These are phyloP conservation scores for Fusarium lateritium DNA, from an alignment of 2,329 filamentous ascomycete genomes.

Conservation along the genomic window DNA sequence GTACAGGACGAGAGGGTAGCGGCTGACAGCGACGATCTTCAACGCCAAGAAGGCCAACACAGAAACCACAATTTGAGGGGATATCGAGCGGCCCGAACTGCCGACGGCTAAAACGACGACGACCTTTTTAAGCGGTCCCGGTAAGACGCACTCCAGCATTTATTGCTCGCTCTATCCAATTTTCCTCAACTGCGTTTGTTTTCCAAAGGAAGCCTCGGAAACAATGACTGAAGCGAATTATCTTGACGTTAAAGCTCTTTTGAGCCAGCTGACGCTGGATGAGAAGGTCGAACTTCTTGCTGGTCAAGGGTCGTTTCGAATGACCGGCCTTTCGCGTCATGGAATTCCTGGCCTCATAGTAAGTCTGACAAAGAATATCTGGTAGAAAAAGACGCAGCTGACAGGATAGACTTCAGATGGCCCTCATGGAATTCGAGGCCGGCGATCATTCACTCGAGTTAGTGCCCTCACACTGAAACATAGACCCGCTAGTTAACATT, in stretches of 20 bases:
- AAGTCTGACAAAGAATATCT: neutral
- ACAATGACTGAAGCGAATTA: slow-evolving; percentile 14
- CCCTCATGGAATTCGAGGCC: slow-evolving; percentile 43
- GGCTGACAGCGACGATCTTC: slow-evolving; percentile 8
- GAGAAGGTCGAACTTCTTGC: slow-evolving; percentile 44
- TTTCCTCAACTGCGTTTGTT: neutral
- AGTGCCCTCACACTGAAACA: neutral
- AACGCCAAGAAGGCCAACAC: slow-evolving; percentile 19
- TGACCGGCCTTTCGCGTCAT: slow-evolving; percentile 28
- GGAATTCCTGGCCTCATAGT: slow-evolving; percentile 41
- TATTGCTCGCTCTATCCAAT: neutral
- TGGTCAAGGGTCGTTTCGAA: slow-evolving; percentile 42
- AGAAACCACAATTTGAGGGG: slow-evolving; percentile 13
- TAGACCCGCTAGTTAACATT: neutral
- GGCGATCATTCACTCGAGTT: slow-evolving; percentile 41
- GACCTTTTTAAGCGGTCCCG: neutral
- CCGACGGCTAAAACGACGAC: slow-evolving; percentile 36
- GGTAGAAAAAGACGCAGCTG: neutral
- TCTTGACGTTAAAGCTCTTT: slow-evolving; percentile 32
- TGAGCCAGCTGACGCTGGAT: slow-evolving; percentile 36
- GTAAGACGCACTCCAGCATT: slow-evolving; percentile 1
- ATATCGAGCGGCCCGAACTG: slow-evolving; percentile 29
- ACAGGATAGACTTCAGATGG: slow-evolving; percentile 42
- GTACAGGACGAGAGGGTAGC: neutral
- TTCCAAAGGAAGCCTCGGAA: rapidly evolving